A percentile compares a stretch with the other conserved stretches of the same genome.
Conservation (phyloP, 2,329 filamentous ascomycete genomes). For the Talaromyces sp. region DNA sequence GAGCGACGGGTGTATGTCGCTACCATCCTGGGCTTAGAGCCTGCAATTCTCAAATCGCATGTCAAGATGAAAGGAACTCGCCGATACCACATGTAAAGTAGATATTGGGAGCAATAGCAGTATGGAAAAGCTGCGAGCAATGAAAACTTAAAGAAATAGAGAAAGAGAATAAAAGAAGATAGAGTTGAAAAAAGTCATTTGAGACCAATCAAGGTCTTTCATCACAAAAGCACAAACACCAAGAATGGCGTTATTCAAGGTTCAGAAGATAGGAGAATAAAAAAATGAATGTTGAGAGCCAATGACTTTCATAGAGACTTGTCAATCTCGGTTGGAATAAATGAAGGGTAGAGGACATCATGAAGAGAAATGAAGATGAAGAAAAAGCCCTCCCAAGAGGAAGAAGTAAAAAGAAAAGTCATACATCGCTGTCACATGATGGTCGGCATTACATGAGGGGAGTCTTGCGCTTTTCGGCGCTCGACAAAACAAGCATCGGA, state of each 20-base stretch:
- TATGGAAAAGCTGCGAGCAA: not conserved
- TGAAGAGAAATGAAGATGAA: not conserved
- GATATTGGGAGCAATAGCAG: not conserved
- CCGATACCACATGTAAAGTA: not conserved
- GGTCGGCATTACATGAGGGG: slow-evolving; percentile 56
- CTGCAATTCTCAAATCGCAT: slow-evolving; percentile 3
- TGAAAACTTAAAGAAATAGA: not conserved
- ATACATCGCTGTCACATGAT: slow-evolving; percentile 42
- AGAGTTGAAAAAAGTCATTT: slow-evolving; percentile 21
- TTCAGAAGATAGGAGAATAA: slow-evolving; percentile 10
- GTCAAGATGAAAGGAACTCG: slow-evolving; percentile 2
- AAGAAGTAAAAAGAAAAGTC: slow-evolving; percentile 25
- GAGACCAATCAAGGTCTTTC: slow-evolving; percentile 27
- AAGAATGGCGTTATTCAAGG: not conserved
- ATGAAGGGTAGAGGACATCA: too few species aligned
- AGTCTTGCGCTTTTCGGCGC: slow-evolving; percentile 87
- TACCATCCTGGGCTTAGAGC: slow-evolving; percentile 7
- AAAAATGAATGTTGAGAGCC: slow-evolving; percentile 14
- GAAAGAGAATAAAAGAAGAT: slow-evolving; percentile 5
- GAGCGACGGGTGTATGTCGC: slow-evolving; percentile 4
- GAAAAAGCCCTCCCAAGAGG: slow-evolving; percentile 6
- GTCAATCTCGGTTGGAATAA: too few species aligned
- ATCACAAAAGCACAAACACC: slow-evolving; percentile 17
- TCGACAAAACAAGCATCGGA: slow-evolving; percentile 83
- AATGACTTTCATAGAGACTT: not conserved